Percentiles rank a stretch among this genome's conserved stretches.
phyloP scores from a whole-genome alignment of 495 filamentous ascomycete species.

The Opeltia flavorubescens region DNA sequence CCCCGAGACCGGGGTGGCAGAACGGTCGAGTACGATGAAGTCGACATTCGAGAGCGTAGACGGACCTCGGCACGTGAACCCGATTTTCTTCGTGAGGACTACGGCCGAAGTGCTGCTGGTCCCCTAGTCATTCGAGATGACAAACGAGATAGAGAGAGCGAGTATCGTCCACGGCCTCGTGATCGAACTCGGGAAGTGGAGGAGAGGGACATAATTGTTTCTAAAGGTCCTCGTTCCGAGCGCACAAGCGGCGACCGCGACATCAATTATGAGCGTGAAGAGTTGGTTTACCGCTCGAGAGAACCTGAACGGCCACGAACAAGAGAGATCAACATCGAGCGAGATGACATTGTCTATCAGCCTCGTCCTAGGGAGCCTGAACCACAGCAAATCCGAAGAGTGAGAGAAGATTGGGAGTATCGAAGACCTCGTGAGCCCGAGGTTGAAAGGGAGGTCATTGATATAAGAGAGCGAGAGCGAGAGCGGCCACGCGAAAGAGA shows the following conservation, averaged over 20 bases:
- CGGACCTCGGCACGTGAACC: conserved; percentile 26
- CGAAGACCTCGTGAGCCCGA: conserved; percentile 9
- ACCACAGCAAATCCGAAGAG: conserved; percentile 11
- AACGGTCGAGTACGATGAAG: conserved; percentile 15
- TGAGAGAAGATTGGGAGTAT: conserved; percentile 5
- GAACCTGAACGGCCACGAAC: conserved; percentile 7
- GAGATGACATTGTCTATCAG: conserved; percentile 13
- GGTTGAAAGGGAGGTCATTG: conserved; percentile 14
- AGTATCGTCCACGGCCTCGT: conserved; percentile 1
- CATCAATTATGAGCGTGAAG: neutral
- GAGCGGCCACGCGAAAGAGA: conserved; percentile 15
- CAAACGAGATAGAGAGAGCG: conserved; percentile 7
- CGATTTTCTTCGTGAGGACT: conserved; percentile 41
- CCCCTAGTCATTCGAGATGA: conserved; percentile 31
- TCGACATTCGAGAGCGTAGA: conserved; percentile 22
- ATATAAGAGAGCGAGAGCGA: conserved; percentile 6
- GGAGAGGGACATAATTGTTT: conserved; percentile 11
- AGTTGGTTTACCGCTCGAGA: conserved; percentile 1
- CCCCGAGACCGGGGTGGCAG: conserved; percentile 11
- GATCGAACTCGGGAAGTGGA: conserved; percentile 11
- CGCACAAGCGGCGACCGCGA: neutral
- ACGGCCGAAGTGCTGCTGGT: conserved; percentile 28
- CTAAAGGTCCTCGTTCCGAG: neutral
- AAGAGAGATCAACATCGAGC: conserved; percentile 10
- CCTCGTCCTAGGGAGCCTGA: conserved; percentile 8